phyloP scores from a whole-genome alignment of 225 moss, liverwort and hornwort genomes.

The Bryoerythrophyllum caledonicum region DNA sequence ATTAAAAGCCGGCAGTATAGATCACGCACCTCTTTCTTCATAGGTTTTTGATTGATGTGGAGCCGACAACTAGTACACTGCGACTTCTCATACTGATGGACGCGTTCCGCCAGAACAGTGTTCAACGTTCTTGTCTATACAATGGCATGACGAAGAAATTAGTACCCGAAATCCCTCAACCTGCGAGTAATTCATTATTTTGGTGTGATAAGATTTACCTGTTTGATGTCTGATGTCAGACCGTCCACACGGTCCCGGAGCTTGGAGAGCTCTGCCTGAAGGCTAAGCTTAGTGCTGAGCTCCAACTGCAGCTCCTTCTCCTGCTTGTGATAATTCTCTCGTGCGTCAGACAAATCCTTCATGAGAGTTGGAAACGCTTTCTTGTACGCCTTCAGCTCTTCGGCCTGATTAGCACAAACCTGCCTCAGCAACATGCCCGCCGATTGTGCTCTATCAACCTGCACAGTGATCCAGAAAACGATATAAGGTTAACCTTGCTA shows the following conservation, averaged over 20 bases:
- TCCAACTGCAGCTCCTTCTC: slow-evolving; percentile 47
- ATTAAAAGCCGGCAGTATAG: not conserved
- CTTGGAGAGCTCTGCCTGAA: slow-evolving; percentile 44
- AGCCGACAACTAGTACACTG: slow-evolving; percentile 54
- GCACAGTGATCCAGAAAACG: slow-evolving; percentile 10
- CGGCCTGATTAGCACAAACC: slow-evolving; percentile 54
- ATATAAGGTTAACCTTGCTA: not conserved
- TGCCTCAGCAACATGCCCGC: slow-evolving; percentile 60
- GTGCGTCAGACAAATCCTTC: slow-evolving; percentile 50
- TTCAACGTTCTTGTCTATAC: slow-evolving; percentile 50
- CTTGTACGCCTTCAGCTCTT: slow-evolving; percentile 57
- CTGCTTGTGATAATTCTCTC: slow-evolving; percentile 46
- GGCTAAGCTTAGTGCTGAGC: slow-evolving; percentile 33
- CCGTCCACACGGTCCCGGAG: slow-evolving; percentile 42
- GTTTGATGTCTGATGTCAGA: slow-evolving; percentile 51
- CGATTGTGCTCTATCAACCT: slow-evolving; percentile 52
- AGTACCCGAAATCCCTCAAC: not conserved
- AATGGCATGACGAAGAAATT: slow-evolving; percentile 7
- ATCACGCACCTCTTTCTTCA: slow-evolving; percentile 47
- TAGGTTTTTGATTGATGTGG: slow-evolving; percentile 49
- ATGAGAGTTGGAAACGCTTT: slow-evolving; percentile 50
- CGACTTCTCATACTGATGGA: slow-evolving; percentile 54
- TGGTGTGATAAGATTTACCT: slow-evolving; percentile 30
- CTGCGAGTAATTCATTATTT: not conserved
- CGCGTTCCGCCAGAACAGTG: slow-evolving; percentile 47